Evolutionary conservation across 1,284 basidiomycete genomes (phyloP), one percentile per base, ranked within the genome.

Genomic region (Rhodotorula sp.): DNA sequence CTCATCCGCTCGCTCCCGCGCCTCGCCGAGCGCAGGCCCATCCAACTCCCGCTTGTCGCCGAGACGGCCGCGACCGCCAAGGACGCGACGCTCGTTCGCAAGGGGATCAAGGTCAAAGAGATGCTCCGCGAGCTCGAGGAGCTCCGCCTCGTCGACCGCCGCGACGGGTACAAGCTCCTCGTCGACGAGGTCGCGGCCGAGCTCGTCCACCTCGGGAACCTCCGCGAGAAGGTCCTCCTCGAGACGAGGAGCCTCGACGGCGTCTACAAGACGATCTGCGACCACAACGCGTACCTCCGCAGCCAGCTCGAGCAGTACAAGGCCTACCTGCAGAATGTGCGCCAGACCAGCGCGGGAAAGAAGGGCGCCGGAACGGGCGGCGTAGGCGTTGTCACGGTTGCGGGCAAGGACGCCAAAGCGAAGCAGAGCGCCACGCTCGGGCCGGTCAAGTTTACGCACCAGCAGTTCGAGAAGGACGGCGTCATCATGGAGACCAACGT

Each of bases 221-320:
- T 98, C 76, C 88, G 92, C 60, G 96, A 99, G 82, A 99, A 98
- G 85, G 93, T 99, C 60, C 80, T 97, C 50, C 83, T 92, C 72
- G 97, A 99, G 85, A 94, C 92, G 64, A 89, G 91, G 78, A 92
- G 90, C 25, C 87, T 99, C 69, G 95, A 98, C 75, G 89, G 91
- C 8, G 97, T 99, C 39, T 98, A 94, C 88, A 96, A 97, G 87
- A 98, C 97, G 36, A 98, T 99, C 77, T 91, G 94, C 82, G 96
- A 99, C 81, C 97, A 99, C 84, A 98, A 99, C 85, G 93, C 92
- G 82, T 99, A 99, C 82, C 86, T 99, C 81, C 87, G 95, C 57
- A 89, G 89, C 37, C 97, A 99, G 83, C 87, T 99, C 74, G 97
- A 99, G 83, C 95, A 98, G 84, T 99, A 99, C 87, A 99, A 99